These are phyloP conservation scores for Fusarium sp. DNA, from an alignment of 2,329 filamentous ascomycete genomes.

Conservation along the genomic window DNA sequence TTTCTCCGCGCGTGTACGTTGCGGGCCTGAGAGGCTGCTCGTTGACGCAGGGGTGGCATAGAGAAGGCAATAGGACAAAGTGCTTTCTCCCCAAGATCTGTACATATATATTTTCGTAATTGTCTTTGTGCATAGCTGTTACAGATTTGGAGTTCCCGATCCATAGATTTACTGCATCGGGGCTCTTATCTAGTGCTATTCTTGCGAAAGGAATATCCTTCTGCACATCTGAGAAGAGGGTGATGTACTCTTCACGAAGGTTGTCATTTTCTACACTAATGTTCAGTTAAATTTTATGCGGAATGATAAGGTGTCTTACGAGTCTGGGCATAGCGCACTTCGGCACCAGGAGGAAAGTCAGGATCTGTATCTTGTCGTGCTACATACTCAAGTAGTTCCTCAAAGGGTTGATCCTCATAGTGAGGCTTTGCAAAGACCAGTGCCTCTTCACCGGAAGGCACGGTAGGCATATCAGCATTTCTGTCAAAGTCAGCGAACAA, in stretches of 20 bases:
- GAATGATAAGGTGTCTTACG: slow-evolving; percentile 58
- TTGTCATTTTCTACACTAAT: slow-evolving; percentile 79
- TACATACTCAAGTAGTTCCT: slow-evolving; percentile 71
- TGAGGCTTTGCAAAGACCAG: slow-evolving; percentile 77
- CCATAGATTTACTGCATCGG: slow-evolving; percentile 87
- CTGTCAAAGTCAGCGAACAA: slow-evolving; percentile 36
- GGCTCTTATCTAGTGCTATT: slow-evolving; percentile 72
- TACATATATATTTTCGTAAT: slow-evolving; percentile 87
- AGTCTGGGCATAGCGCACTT: slow-evolving; percentile 80
- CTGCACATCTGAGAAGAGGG: slow-evolving; percentile 72
- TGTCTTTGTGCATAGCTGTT: slow-evolving; percentile 83
- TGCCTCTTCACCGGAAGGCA: slow-evolving; percentile 43
- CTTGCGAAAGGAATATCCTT: slow-evolving; percentile 76
- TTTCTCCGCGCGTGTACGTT: slow-evolving; percentile 63
- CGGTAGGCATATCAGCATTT: slow-evolving; percentile 54
- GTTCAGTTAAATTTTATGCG: not conserved
- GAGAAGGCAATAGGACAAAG: slow-evolving; percentile 79
- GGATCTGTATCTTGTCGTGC: slow-evolving; percentile 64
- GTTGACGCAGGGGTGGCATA: slow-evolving; percentile 75
- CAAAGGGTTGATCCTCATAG: slow-evolving; percentile 73
- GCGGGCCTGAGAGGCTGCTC: slow-evolving; percentile 69
- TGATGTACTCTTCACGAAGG: slow-evolving; percentile 76
- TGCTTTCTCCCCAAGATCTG: slow-evolving; percentile 79
- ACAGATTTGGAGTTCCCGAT: slow-evolving; percentile 77
- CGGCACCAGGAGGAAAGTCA: slow-evolving; percentile 48